Conservation (phyloP, 768 basidiomycete genomes). For the Dioszegia hungarica region DNA sequence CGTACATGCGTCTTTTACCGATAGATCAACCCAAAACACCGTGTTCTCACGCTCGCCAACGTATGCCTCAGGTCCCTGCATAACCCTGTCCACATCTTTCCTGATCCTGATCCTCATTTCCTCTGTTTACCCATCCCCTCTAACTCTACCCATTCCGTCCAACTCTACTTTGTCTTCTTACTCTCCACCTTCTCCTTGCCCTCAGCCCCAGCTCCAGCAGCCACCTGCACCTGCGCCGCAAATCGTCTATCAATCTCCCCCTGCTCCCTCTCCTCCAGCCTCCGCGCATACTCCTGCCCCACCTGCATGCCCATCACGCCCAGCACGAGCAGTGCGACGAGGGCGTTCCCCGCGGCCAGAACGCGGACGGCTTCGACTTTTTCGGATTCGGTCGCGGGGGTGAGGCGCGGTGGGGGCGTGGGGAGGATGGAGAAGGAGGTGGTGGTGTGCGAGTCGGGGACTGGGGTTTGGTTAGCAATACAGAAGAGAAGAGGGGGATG, state of each 20-base stretch:
- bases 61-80: too few species aligned
- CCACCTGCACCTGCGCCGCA: too few species aligned
- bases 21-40: too few species aligned
- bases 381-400: constrained; percentile 55
- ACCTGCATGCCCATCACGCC: constrained; percentile 55
- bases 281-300: constrained; percentile 77
- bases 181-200: background rate
- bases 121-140: too few species aligned
- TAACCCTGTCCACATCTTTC: too few species aligned
- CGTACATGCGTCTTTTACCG: too few species aligned
- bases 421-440: constrained; percentile 45
- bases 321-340: constrained; percentile 66
- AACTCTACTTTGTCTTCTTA: constrained; percentile 4
- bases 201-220: background rate
- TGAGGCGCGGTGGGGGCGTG: constrained; percentile 33
- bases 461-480: constrained; percentile 12
- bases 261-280: constrained; percentile 56
- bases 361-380: constrained; percentile 73
- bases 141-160: background rate
- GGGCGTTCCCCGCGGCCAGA: constrained; percentile 78
- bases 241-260: constrained; percentile 44
- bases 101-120: too few species aligned
- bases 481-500: background rate
- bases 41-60: too few species aligned
- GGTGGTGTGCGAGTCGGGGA: constrained; percentile 33